These are phyloP conservation scores for Babjeviella inositovora DNA, from an alignment of 805 yeast species.

Conservation along the genomic window DNA sequence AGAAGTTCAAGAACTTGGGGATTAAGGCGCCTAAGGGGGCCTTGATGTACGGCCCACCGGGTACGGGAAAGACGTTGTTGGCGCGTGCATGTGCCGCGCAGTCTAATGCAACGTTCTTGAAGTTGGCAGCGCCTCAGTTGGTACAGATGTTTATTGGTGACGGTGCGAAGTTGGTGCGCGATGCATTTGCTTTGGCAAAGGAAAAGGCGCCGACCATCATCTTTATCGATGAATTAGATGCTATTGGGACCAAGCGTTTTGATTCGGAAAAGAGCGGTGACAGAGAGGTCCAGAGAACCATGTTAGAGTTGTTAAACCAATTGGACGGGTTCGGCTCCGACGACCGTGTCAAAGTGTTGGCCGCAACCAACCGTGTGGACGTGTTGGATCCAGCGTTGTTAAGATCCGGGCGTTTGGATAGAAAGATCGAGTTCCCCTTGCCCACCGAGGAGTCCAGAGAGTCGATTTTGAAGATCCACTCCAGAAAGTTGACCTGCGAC, in stretches of 20 bases:
- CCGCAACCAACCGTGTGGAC: constrained; percentile 97
- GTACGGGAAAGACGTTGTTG: constrained; percentile 93
- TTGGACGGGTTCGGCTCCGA: constrained; percentile 96
- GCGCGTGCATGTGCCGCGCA: constrained; percentile 99
- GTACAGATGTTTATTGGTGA: constrained; percentile 99
- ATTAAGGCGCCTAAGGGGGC: constrained; percentile 98
- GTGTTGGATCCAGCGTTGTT: constrained; percentile 96
- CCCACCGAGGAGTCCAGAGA: constrained; percentile 98
- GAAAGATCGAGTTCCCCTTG: constrained; percentile 95
- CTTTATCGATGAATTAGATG: constrained; percentile 95
- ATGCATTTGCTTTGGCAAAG: constrained; percentile 92
- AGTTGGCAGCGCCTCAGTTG: constrained; percentile 94
- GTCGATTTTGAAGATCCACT: constrained; percentile 90
- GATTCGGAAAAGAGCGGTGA: constrained; percentile 97
- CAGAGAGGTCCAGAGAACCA: constrained; percentile 97
- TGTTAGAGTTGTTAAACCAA: constrained; percentile 94
- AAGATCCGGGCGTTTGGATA: constrained; percentile 94
- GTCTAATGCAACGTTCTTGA: constrained; percentile 91
- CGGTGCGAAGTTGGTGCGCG: constrained; percentile 95
- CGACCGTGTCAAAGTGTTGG: constrained; percentile 92
- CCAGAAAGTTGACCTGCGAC: constrained; percentile 91
- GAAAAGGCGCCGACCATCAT: constrained; percentile 98
- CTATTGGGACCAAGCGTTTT: constrained; percentile 96
- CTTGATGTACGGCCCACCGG: constrained; percentile 98
- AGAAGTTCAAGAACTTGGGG: constrained; percentile 85